Evolutionary conservation across 345 rosid species (phyloP).

Genomic region (Salix viminalis): DNA sequence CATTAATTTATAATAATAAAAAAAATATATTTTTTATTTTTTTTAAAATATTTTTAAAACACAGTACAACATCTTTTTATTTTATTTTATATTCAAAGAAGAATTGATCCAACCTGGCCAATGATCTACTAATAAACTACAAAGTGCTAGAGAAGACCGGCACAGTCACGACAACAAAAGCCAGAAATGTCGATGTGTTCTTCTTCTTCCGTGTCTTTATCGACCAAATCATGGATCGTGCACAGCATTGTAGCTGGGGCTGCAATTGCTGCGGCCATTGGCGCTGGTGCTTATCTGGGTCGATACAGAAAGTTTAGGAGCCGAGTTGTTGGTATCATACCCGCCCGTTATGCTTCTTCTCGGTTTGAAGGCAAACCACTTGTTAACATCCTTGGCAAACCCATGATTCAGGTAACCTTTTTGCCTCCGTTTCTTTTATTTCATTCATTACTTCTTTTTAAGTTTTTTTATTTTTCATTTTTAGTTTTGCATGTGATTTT

Average conservation of each 20-base stretch:
- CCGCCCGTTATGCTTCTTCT: slow-evolving; percentile 90
- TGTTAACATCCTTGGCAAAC: slow-evolving; percentile 79
- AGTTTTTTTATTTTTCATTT: background rate
- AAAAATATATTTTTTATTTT: too few relatives aligned
- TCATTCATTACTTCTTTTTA: background rate
- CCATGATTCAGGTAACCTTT: slow-evolving; percentile 89
- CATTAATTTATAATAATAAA: too few relatives aligned
- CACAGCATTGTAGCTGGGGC: slow-evolving; percentile 67
- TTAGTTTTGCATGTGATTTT: background rate
- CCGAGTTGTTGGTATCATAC: slow-evolving; percentile 91
- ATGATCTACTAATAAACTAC: background rate
- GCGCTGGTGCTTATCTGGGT: slow-evolving; percentile 56
- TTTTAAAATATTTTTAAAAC: too few relatives aligned
- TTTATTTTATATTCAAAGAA: too few relatives aligned
- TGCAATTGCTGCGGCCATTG: slow-evolving; percentile 62
- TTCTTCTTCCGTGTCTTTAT: slow-evolving; percentile 10
- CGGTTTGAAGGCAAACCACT: slow-evolving; percentile 92
- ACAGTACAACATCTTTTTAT: too few relatives aligned
- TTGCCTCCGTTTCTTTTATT: background rate
- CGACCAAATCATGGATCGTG: slow-evolving; percentile 55
- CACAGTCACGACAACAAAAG: background rate
- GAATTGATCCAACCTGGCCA: too few relatives aligned
- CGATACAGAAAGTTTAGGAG: slow-evolving; percentile 55
- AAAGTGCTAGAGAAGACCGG: background rate
- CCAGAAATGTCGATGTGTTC: slow-evolving; percentile 7